These are phyloP conservation scores for Tylopilus balloui DNA, from an alignment of 768 basidiomycete species.

Conservation along the genomic window DNA sequence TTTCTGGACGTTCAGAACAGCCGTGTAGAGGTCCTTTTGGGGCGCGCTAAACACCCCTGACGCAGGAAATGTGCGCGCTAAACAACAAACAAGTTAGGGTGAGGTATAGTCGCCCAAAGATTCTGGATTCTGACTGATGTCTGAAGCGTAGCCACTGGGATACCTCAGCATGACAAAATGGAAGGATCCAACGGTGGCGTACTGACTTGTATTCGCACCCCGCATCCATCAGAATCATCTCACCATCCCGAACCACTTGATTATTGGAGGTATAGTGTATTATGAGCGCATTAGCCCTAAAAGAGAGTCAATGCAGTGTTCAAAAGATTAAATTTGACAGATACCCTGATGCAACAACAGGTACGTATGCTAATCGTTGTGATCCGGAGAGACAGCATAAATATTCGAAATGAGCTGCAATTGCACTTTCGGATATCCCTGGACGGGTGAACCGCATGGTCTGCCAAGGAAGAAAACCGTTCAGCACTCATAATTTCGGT, in stretches of 20 bases:
- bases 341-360: slow-evolving; percentile 93
- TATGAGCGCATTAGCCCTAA: slow-evolving; percentile 78
- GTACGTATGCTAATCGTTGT: slow-evolving; percentile 92
- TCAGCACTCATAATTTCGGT: neutral
- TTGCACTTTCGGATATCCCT: slow-evolving; percentile 52
- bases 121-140: slow-evolving; percentile 65
- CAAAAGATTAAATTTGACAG: slow-evolving; percentile 1
- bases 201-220: slow-evolving; percentile 88
- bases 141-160: slow-evolving; percentile 83
- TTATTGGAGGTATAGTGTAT: slow-evolving; percentile 96
- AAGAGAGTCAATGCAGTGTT: slow-evolving; percentile 1
- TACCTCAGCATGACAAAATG: slow-evolving; percentile 4
- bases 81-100: slow-evolving; percentile 8
- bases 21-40: slow-evolving; percentile 82
- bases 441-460: slow-evolving; percentile 75
- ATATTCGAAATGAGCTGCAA: slow-evolving; percentile 89
- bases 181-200: neutral
- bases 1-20: slow-evolving; percentile 71
- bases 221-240: slow-evolving; percentile 84
- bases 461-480: slow-evolving; percentile 33
- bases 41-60: slow-evolving; percentile 74
- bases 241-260: slow-evolving; percentile 62
- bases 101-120: neutral
- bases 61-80: slow-evolving; percentile 85
- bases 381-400: slow-evolving; percentile 73